phyloP scores from a whole-genome alignment of 768 basidiomycete genomes.

The Xerocomellus intermedius region DNA sequence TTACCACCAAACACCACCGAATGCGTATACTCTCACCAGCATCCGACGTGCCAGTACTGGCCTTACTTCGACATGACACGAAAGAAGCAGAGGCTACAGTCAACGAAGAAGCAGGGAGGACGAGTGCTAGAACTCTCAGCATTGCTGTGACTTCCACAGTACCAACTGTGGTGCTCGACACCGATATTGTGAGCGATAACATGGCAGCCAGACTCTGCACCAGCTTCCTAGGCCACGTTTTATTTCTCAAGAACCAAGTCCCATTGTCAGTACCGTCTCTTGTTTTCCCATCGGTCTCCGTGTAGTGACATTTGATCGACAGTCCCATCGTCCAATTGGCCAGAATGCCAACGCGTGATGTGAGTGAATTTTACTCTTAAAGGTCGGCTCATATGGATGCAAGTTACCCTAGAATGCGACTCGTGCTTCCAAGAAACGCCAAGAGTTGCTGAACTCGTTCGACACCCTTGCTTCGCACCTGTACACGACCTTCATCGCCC shows the following conservation, averaged over 20 bases:
- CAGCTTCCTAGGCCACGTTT: constrained; percentile 62
- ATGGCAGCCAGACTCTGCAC: constrained; percentile 65
- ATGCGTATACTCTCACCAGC: constrained; percentile 16
- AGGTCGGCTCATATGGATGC: background rate
- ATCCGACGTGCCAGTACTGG: background rate
- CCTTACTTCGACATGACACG: background rate
- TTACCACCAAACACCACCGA: background rate
- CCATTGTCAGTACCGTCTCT: constrained; percentile 59
- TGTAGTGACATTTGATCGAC: background rate
- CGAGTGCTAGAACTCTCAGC: background rate
- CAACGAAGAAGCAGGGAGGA: background rate
- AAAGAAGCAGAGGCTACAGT: background rate
- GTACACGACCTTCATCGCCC: constrained; percentile 67
- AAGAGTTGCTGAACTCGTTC: constrained; percentile 61
- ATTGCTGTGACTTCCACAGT: constrained; percentile 21
- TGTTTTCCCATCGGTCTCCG: background rate
- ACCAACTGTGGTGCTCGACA: constrained; percentile 47
- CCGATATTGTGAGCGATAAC: constrained; percentile 50
- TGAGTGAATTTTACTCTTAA: constrained; percentile 21
- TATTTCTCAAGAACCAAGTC: constrained; percentile 77
- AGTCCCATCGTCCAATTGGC: constrained; percentile 69
- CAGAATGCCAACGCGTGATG: constrained; percentile 50
- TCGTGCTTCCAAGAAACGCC: constrained; percentile 55
- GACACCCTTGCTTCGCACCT: constrained; percentile 75
- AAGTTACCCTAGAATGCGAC: constrained; percentile 37